Evolutionary conservation across 495 filamentous ascomycete genomes (phyloP), one percentile per base, ranked within the genome.

Genomic region (Pyronema omphalodes): DNA sequence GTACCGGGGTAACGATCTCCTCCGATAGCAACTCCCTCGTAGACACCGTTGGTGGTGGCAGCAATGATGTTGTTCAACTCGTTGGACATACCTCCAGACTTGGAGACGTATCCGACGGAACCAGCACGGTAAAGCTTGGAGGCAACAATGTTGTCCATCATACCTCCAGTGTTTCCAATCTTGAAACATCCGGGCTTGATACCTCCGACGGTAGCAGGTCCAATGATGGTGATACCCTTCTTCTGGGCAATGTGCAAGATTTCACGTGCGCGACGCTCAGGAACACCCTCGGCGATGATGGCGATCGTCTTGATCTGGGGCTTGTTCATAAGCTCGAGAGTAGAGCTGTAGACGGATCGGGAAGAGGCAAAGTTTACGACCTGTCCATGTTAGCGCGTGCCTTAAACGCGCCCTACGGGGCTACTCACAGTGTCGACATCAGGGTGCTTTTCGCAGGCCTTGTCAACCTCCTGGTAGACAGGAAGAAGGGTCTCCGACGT

Each of bases 101-200:
- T 98, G 76, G 93, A 96, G 69, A 98, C 91, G 69, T 98, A 98
- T 64, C 84, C 91, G 58, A 98, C 88, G 51, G 93, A 96, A 62
- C 91, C 91, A 72, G 86, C 86, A 71, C 91, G 91, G 81, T 98
- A 98, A 50, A 98, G 86, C 81, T 96, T 98, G 71, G 93, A 96
- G 61, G 91, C 88, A 55, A 98, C 91, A 64, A 98, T 98, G 78
- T 98, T 98, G 79, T 98, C 91, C 91, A 98, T 98, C 91, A 98
- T 98, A 71, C 91, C 91, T 79, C 91, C 91, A 58, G 91, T 98
- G 78, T 98, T 98, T 70, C 91, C 91, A 59, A 98, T 98, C 80
- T 96, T 98, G 80, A 84, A 98, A 67, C 84, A 82, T 71, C 91
- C 93, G 56, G 91, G 91, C 79, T 98, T 98, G 76, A 98, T 95